Conservation (phyloP, 805 yeast genomes). For the Hanseniaspora hatyaiensis region DNA sequence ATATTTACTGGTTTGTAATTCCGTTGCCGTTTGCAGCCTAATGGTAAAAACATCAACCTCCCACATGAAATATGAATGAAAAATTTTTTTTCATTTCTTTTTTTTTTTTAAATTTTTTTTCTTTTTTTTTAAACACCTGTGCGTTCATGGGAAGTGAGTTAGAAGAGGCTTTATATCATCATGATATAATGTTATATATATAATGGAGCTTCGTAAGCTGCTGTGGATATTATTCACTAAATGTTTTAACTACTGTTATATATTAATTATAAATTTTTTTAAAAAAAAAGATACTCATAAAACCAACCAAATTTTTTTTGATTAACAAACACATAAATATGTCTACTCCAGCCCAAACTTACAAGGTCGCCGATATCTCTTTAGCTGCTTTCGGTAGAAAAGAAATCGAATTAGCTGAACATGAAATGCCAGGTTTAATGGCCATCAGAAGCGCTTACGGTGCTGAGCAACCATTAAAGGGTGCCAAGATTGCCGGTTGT, state of each 20-base stretch:
- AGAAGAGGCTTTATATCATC: no score
- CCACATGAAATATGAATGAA: not conserved
- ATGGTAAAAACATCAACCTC: no score
- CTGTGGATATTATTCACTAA: no score
- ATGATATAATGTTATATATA: not conserved
- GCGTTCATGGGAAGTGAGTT: no score
- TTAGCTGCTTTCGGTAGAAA: conserved; percentile 99
- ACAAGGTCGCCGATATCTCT: conserved; percentile 95
- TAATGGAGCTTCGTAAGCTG: no score
- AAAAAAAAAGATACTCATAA: not conserved
- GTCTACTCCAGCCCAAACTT: conserved; percentile 59
- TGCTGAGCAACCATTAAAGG: conserved; percentile 83
- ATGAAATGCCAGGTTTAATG: conserved; percentile 99
- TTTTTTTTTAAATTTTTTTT: not conserved
- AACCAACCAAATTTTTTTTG: not conserved
- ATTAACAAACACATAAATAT: conserved; percentile 24
- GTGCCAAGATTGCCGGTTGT: conserved; percentile 98
- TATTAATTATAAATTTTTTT: not conserved
- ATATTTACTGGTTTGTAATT: no score
- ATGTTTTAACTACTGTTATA: not conserved
- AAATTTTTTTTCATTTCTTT: not conserved
- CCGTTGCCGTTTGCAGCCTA: no score
- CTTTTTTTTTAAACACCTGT: not conserved
- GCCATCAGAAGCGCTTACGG: conserved; percentile 92
- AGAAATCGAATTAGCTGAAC: conserved; percentile 96